Evolutionary conservation across 257 asterid genomes (phyloP).

Genomic region (Nicotiana benthamiana): DNA sequence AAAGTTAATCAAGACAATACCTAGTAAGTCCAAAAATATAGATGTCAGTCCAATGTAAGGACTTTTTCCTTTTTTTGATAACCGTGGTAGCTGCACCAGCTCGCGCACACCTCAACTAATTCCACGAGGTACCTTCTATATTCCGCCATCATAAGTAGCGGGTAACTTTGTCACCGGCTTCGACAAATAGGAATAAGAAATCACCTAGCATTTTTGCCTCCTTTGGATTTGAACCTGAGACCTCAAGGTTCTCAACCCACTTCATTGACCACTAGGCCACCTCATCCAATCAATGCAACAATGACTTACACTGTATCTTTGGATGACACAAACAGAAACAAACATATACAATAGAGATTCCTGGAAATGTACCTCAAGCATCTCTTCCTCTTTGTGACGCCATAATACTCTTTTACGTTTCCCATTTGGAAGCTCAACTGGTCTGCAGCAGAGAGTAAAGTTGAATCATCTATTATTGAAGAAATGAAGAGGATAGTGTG

Average conservation of each 20-base stretch:
- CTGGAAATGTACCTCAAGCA: constrained; percentile 43
- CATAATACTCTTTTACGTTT: constrained; percentile 46
- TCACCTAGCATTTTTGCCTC: too few species aligned
- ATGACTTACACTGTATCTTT: background rate
- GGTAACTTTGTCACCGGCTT: too few species aligned
- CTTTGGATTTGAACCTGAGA: too few species aligned
- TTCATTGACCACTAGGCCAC: too few species aligned
- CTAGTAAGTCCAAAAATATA: background rate
- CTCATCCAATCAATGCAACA: background rate
- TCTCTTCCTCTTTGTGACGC: constrained; percentile 57
- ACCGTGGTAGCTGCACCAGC: too few species aligned
- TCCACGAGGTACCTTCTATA: too few species aligned
- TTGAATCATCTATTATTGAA: background rate
- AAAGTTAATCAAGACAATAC: background rate
- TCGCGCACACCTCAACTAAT: too few species aligned
- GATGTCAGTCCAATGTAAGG: background rate
- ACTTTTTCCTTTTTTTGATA: background rate
- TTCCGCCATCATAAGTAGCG: too few species aligned
- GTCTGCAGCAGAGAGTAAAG: constrained; percentile 30
- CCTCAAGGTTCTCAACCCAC: too few species aligned
- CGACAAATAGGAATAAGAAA: too few species aligned
- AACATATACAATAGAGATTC: background rate
- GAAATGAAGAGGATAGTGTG: background rate
- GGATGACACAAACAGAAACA: background rate
- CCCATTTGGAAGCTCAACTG: constrained; percentile 9